phyloP scores from a whole-genome alignment of 2,329 filamentous ascomycete genomes.

The Cladosporium colombiae region DNA sequence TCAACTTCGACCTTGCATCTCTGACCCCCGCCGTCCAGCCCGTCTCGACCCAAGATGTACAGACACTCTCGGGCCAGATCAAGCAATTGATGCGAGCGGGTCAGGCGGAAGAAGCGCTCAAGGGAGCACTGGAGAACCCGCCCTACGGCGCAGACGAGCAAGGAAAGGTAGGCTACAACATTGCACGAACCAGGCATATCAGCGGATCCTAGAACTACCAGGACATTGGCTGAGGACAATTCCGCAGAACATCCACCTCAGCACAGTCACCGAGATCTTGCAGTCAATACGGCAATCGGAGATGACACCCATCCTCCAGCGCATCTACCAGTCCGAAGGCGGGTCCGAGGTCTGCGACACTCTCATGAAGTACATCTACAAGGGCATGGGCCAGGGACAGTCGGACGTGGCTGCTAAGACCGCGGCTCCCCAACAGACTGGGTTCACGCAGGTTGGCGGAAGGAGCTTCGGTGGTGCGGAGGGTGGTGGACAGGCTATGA shows the following conservation, averaged over 20 bases:
- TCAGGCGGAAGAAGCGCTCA: slow-evolving; percentile 82
- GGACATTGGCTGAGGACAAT: slow-evolving; percentile 30
- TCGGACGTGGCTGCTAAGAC: slow-evolving; percentile 38
- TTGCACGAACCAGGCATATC: neutral
- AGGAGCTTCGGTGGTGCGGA: slow-evolving; percentile 56
- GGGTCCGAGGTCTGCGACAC: slow-evolving; percentile 87
- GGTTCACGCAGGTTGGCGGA: slow-evolving; percentile 75
- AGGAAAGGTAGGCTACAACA: slow-evolving; percentile 48
- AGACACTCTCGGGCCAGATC: slow-evolving; percentile 75
- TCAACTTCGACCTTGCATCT: slow-evolving; percentile 87
- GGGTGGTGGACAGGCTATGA: slow-evolving; percentile 86
- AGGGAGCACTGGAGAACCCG: slow-evolving; percentile 79
- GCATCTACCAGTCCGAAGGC: slow-evolving; percentile 74
- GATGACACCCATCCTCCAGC: slow-evolving; percentile 84
- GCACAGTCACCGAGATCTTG: slow-evolving; percentile 87
- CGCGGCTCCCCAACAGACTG: slow-evolving; percentile 74
- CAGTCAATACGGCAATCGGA: slow-evolving; percentile 96
- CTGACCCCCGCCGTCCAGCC: slow-evolving; percentile 76
- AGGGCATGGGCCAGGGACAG: slow-evolving; percentile 69
- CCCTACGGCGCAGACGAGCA: slow-evolving; percentile 64
- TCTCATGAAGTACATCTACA: slow-evolving; percentile 97
- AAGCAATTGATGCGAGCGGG: slow-evolving; percentile 84
- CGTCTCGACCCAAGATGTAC: slow-evolving; percentile 74
- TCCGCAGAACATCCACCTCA: slow-evolving; percentile 75
- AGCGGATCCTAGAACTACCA: slow-evolving; percentile 6